These are phyloP conservation scores for Sporothrix brasiliensis DNA, from an alignment of 2,329 filamentous ascomycete genomes.

Conservation along the genomic window DNA sequence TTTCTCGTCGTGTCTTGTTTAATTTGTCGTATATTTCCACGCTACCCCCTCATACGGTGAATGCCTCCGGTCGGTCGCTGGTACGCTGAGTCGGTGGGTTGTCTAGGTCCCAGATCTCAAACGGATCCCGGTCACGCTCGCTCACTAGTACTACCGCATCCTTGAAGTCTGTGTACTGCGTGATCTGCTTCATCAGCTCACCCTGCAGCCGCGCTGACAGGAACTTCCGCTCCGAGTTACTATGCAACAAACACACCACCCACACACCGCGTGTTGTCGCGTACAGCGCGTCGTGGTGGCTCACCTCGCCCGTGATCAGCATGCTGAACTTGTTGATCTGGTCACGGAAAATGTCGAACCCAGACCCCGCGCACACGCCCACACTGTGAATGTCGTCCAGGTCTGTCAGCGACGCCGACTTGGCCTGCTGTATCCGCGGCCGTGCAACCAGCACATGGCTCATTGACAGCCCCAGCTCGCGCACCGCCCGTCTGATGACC, in stretches of 20 bases:
- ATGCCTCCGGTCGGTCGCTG: constrained; percentile 8
- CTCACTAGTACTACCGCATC: constrained; percentile 72
- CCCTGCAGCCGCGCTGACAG: constrained; percentile 69
- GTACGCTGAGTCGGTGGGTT: constrained; percentile 14
- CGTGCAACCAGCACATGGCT: constrained; percentile 47
- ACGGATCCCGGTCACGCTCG: constrained; percentile 82
- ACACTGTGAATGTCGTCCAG: constrained; percentile 63
- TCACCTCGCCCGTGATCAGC: constrained; percentile 88
- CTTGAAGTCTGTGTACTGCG: constrained; percentile 41
- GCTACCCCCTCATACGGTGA: not conserved
- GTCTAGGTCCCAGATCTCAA: constrained; percentile 67
- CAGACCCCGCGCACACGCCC: constrained; percentile 88
- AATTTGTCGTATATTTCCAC: too few relatives aligned
- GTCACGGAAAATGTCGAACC: constrained; percentile 72
- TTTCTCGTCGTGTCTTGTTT: not conserved
- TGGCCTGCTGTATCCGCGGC: constrained; percentile 43
- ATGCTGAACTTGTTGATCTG: constrained; percentile 67
- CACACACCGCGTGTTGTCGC: constrained; percentile 81
- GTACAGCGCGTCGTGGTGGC: constrained; percentile 86
- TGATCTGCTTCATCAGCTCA: constrained; percentile 64
- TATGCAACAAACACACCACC: constrained; percentile 86
- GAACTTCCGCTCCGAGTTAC: constrained; percentile 88
- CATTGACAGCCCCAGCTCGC: constrained; percentile 64
- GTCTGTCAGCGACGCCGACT: constrained; percentile 37
- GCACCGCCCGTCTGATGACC: constrained; percentile 60